Conservation (phyloP, 306 rosid genomes). For the Vachellia collinsii region DNA sequence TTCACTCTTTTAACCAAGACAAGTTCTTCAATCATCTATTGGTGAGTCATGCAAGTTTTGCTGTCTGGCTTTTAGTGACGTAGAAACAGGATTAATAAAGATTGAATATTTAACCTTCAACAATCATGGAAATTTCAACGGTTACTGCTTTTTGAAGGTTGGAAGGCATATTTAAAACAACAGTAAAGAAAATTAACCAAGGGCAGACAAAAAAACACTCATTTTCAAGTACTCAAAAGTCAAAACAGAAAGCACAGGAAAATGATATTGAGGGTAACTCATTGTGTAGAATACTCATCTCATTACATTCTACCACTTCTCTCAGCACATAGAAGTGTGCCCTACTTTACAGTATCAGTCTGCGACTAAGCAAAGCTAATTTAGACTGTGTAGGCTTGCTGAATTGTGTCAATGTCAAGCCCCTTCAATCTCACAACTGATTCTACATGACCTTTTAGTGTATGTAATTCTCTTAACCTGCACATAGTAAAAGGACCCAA, state of each 20-base stretch:
- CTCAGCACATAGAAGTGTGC: conserved; percentile 45
- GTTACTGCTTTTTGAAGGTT: background rate
- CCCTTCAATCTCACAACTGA: conserved; percentile 98
- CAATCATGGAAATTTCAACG: background rate
- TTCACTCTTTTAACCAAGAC: background rate
- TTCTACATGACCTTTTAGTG: conserved; percentile 96
- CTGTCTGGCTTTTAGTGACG: background rate
- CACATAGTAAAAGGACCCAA: conserved; percentile 3
- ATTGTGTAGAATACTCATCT: conserved; percentile 23
- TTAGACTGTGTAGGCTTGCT: conserved; percentile 95
- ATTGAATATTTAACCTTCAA: background rate
- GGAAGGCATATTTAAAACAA: conserved; percentile 13
- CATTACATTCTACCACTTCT: conserved; percentile 46
- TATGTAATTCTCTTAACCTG: conserved; percentile 89
- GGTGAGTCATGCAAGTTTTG: background rate
- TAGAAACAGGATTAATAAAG: background rate
- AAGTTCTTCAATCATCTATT: background rate
- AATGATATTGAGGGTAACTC: conserved; percentile 26
- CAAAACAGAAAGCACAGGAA: conserved; percentile 39
- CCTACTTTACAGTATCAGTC: conserved; percentile 49
- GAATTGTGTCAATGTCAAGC: conserved; percentile 94
- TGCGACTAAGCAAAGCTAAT: conserved; percentile 34
- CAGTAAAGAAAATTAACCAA: background rate
- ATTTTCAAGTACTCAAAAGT: conserved; percentile 42
- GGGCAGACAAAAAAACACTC: conserved; percentile 40